Conservation (phyloP, 257 asterid species). For the Solanum etuberosum region DNA sequence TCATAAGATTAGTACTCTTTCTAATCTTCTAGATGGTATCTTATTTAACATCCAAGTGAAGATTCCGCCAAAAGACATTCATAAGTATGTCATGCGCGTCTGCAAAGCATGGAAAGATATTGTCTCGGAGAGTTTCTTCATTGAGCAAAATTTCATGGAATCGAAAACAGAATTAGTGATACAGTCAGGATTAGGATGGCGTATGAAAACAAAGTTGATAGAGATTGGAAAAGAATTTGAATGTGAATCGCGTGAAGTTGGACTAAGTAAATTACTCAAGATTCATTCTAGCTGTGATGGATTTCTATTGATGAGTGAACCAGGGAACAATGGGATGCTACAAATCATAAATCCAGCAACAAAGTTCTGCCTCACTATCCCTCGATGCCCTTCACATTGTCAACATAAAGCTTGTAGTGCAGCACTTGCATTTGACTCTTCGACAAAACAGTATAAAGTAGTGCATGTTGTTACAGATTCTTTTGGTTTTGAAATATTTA, state of each 20-base stretch:
- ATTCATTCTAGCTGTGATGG: constrained; percentile 10
- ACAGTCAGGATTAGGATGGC: background rate
- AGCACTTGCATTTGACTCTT: constrained; percentile 7
- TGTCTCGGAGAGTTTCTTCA: background rate
- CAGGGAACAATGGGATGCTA: background rate
- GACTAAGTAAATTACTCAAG: background rate
- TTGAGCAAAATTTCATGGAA: background rate
- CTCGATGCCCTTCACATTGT: background rate
- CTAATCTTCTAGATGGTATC: background rate
- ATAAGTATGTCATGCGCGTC: background rate
- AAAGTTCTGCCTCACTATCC: background rate
- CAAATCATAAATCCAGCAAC: constrained; percentile 10
- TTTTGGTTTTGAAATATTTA: constrained; percentile 7
- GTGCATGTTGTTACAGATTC: constrained; percentile 3
- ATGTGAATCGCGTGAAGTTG: background rate
- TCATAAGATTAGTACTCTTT: background rate
- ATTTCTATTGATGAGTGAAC: constrained; percentile 2
- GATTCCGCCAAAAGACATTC: background rate
- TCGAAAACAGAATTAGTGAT: background rate
- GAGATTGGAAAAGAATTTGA: background rate
- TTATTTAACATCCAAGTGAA: constrained; percentile 3
- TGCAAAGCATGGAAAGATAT: constrained; percentile 3
- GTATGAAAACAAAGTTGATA: background rate
- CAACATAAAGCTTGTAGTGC: constrained; percentile 1
- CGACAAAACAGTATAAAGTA: background rate